A percentile compares a stretch with the other conserved stretches of the same genome.
Evolutionary conservation across 2,329 filamentous ascomycete genomes (phyloP).

Genomic region (Sporothrix euskadiensis): DNA sequence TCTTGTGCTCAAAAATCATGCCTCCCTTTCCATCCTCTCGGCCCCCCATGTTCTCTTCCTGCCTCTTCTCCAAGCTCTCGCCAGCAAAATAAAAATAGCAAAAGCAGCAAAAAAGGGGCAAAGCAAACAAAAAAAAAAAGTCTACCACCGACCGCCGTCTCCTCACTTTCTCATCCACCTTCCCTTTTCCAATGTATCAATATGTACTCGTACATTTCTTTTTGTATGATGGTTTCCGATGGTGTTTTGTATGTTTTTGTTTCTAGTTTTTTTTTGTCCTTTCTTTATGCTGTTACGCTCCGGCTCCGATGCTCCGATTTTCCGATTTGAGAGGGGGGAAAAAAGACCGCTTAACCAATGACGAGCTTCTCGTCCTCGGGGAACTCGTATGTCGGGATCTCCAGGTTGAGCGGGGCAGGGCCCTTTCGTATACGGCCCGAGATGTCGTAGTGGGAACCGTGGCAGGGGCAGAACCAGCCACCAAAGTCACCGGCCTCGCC

Average conservation of each 20-base stretch:
- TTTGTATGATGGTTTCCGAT: conserved; percentile 6
- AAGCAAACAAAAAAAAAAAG: background rate
- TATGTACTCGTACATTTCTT: conserved; percentile 29
- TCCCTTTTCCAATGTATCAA: conserved; percentile 18
- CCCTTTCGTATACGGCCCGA: conserved; percentile 97
- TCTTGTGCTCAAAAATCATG: background rate
- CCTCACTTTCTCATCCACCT: background rate
- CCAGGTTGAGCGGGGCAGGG: conserved; percentile 94
- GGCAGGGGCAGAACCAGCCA: conserved; percentile 99
- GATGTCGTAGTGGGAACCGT: conserved; percentile 99
- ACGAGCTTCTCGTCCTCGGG: conserved; percentile 83
- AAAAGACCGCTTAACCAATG: conserved; percentile 73
- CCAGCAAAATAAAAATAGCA: conserved; percentile 8
- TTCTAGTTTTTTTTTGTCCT: background rate
- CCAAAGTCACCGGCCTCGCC: conserved; percentile 97
- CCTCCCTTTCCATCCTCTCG: background rate
- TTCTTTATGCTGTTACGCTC: background rate
- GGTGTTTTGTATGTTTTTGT: conserved; percentile 14
- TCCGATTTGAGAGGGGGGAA: background rate
- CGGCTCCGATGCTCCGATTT: background rate
- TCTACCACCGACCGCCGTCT: conserved; percentile 9
- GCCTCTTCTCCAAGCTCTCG: conserved; percentile 10
- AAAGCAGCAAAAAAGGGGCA: background rate
- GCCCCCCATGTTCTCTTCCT: background rate
- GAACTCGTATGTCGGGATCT: conserved; percentile 92